phyloP scores from a whole-genome alignment of 257 asterid genomes.

The Solanum bulbocastanum region DNA sequence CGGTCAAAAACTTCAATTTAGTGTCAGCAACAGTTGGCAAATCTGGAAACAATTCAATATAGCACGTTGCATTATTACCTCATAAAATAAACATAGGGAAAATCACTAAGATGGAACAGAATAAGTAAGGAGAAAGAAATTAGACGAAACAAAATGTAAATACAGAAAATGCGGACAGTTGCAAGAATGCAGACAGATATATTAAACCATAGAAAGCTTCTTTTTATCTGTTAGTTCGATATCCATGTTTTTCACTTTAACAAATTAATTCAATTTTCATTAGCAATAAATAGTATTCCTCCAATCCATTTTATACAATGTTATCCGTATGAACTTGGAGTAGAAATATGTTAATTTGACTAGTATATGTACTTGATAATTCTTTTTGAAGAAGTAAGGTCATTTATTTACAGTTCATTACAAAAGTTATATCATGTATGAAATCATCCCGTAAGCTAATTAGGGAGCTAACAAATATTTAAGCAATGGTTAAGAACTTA shows the following conservation, averaged over 20 bases:
- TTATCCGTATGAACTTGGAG: not conserved
- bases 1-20: constrained; percentile 65
- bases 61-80: not conserved
- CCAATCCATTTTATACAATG: not conserved
- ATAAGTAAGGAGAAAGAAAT: not conserved
- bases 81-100: not conserved
- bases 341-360: not conserved
- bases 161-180: not conserved
- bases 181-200: not conserved
- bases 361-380: not conserved
- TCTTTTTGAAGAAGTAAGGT: not conserved
- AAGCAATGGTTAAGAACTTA: not conserved
- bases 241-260: not conserved
- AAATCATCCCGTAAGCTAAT: not conserved
- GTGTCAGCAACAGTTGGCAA: constrained; percentile 78
- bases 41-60: constrained; percentile 37
- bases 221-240: not conserved
- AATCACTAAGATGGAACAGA: not conserved
- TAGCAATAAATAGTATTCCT: not conserved
- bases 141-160: not conserved
- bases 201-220: not conserved
- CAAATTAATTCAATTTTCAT: not conserved
- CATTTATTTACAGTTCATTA: not conserved
- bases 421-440: not conserved
- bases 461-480: not conserved